phyloP scores from a whole-genome alignment of 2,329 filamentous ascomycete genomes.

The Neopestalotiopsis clavispora region DNA sequence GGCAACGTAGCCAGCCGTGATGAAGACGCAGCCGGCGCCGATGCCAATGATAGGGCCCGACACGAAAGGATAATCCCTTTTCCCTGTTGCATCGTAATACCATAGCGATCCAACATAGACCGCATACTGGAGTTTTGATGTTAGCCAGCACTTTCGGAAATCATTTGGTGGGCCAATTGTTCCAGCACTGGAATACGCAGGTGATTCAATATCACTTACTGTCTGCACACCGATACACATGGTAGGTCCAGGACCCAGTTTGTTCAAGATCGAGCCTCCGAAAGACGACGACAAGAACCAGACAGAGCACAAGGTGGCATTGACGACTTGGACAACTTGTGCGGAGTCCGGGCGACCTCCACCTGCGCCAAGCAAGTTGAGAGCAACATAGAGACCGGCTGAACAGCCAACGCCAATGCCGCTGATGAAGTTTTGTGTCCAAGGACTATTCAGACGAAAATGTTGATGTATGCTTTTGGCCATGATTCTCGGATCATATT shows the following conservation, averaged over 20 bases:
- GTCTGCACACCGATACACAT: slow-evolving; percentile 27
- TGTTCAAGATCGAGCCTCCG: slow-evolving; percentile 33
- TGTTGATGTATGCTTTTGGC: background rate
- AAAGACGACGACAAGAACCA: slow-evolving; percentile 33
- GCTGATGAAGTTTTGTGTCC: slow-evolving; percentile 13
- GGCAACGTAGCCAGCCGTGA: slow-evolving; percentile 36
- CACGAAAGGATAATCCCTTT: slow-evolving; percentile 29
- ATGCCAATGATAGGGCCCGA: slow-evolving; percentile 34
- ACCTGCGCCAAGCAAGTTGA: slow-evolving; percentile 31
- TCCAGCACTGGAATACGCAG: no score
- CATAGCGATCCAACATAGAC: slow-evolving; percentile 34
- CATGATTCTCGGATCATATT: background rate
- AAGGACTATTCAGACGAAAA: background rate
- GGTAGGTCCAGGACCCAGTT: slow-evolving; percentile 30
- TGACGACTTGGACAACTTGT: slow-evolving; percentile 32
- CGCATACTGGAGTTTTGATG: slow-evolving; percentile 21
- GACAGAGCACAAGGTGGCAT: slow-evolving; percentile 32
- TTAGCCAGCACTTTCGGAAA: background rate
- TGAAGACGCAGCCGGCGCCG: slow-evolving; percentile 35
- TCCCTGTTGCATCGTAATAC: slow-evolving; percentile 33
- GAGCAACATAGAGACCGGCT: slow-evolving; percentile 15
- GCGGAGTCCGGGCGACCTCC: slow-evolving; percentile 33
- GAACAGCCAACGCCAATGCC: slow-evolving; percentile 14
- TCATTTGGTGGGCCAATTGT: no score
- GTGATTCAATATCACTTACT: background rate